These are phyloP conservation scores for Rhizophagus sp. DNA, from an alignment of 192 early-diverging fungal species.

Conservation along the genomic window DNA sequence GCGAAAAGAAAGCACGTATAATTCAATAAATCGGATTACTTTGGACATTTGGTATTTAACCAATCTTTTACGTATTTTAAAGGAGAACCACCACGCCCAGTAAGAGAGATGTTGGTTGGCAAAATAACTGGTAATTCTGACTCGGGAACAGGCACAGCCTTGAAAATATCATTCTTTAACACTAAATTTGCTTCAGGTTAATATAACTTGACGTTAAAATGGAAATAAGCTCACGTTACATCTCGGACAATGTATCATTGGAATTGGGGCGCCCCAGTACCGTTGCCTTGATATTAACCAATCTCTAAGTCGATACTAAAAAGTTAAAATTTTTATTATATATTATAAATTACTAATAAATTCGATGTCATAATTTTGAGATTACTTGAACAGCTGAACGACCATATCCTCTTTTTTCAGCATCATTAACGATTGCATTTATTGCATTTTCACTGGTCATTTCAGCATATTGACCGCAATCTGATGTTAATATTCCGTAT, in stretches of 20 bases:
- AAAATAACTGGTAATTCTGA: slow-evolving; percentile 76
- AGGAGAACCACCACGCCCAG: slow-evolving; percentile 70
- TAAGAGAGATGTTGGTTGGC: slow-evolving; percentile 59
- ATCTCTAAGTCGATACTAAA: slow-evolving; percentile 83
- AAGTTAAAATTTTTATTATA: slow-evolving; percentile 23
- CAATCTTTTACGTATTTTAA: slow-evolving; percentile 63
- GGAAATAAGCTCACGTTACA: slow-evolving; percentile 60
- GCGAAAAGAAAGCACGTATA: not conserved
- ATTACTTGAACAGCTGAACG: slow-evolving; percentile 39
- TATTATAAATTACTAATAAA: not conserved
- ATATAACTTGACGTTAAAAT: not conserved
- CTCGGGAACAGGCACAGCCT: slow-evolving; percentile 82
- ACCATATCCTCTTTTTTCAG: slow-evolving; percentile 48
- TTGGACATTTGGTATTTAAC: slow-evolving; percentile 77
- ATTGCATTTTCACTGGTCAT: slow-evolving; percentile 60
- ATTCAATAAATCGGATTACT: slow-evolving; percentile 42
- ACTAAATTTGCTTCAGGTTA: not conserved
- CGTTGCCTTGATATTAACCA: slow-evolving; percentile 96
- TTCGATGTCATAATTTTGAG: not conserved
- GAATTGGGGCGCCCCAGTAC: slow-evolving; percentile 97
- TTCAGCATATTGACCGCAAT: slow-evolving; percentile 61
- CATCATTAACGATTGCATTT: slow-evolving; percentile 53
- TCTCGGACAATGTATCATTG: slow-evolving; percentile 81
- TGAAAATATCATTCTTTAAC: not conserved
- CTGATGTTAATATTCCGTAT: slow-evolving; percentile 56